Conservation (phyloP, 176 grass and related monocot species). For the Avena sativa region DNA sequence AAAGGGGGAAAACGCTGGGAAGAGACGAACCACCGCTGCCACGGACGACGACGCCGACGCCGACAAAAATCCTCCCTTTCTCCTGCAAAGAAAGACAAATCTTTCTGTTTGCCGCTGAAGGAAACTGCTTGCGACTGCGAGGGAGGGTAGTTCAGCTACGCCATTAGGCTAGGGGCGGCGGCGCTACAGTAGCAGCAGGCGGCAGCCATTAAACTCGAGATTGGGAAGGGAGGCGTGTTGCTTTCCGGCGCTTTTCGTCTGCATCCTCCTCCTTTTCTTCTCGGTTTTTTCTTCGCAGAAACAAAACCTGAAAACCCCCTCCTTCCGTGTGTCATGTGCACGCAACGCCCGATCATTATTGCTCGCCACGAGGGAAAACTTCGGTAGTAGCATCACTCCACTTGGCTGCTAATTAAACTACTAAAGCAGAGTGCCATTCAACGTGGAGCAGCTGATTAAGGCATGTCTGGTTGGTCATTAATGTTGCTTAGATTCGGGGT, state of each 20-base stretch:
- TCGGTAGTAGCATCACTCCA: not conserved
- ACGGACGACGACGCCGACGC: not conserved
- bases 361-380: constrained; percentile 13
- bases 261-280: constrained; percentile 8
- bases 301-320: not conserved
- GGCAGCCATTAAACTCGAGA: constrained; percentile 31
- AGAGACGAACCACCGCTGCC: not conserved
- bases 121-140: not conserved
- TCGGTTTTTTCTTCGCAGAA: not conserved
- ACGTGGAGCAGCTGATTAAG: constrained; percentile 19
- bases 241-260: constrained; percentile 44
- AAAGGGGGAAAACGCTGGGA: not conserved
- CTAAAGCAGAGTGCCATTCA: not conserved
- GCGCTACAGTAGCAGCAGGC: not conserved
- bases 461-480: constrained; percentile 1
- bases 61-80: not conserved
- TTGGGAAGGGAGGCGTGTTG: constrained; percentile 30
- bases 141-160: constrained; percentile 1
- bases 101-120: not conserved
- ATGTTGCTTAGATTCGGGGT: not conserved
- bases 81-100: not conserved
- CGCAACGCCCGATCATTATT: constrained; percentile 33
- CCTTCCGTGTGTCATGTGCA: constrained; percentile 24
- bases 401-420: not conserved
- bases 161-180: constrained; percentile 33